phyloP scores from a whole-genome alignment of 2,329 filamentous ascomycete genomes.

The Ophiostoma himal-ulmi region DNA sequence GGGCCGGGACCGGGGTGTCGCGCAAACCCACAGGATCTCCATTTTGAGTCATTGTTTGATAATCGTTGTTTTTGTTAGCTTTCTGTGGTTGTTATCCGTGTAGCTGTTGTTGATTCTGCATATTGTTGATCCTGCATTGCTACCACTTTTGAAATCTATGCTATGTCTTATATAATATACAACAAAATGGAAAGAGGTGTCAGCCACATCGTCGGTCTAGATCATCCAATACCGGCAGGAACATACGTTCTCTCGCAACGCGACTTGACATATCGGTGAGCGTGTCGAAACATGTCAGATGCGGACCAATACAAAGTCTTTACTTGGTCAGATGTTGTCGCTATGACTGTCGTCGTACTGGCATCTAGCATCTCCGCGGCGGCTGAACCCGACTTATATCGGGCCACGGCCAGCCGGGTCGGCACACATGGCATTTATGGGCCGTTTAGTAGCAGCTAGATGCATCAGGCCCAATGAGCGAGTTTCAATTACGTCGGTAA shows the following conservation, averaged over 20 bases:
- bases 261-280: background rate
- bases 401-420: background rate
- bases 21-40: too few species aligned
- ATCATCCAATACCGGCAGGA: background rate
- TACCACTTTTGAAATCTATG: background rate
- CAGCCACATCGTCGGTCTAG: background rate
- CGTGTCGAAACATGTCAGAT: background rate
- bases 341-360: background rate
- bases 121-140: background rate
- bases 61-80: background rate
- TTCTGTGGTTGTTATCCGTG: background rate
- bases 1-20: too few species aligned
- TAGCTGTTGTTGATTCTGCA: background rate
- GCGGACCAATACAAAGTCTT: background rate
- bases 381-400: background rate
- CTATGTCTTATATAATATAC: background rate
- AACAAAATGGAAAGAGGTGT: background rate
- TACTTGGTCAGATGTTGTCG: background rate
- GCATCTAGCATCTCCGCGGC: background rate
- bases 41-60: background rate
- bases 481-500: background rate
- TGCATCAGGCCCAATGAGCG: background rate
- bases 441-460: background rate
- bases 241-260: background rate
- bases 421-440: background rate